Conservation (phyloP, 2,329 filamentous ascomycete genomes). For the Epichloe elymi region DNA sequence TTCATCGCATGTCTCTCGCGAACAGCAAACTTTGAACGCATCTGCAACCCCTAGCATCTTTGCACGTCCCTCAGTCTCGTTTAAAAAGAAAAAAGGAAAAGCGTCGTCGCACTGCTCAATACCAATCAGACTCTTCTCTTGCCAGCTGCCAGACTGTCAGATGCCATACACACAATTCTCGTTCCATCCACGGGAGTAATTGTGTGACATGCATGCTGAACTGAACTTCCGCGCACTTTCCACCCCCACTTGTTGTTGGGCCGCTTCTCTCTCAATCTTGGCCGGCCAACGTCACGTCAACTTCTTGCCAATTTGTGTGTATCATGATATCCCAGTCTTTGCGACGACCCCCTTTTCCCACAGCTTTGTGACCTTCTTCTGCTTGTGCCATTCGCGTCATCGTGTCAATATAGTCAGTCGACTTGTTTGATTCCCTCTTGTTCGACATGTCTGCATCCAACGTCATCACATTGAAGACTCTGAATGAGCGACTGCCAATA, state of each 20-base stretch:
- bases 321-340: neutral
- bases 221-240: neutral
- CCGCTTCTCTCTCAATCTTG: neutral
- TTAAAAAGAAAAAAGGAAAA: no score
- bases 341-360: neutral
- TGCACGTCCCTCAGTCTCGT: no score
- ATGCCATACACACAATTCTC: no score
- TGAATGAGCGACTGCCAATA: slow-evolving; percentile 32
- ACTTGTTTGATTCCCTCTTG: neutral
- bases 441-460: slow-evolving; percentile 22
- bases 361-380: neutral
- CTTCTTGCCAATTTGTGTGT: neutral
- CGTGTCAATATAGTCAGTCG: neutral
- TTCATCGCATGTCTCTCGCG: no score
- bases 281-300: neutral
- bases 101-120: no score
- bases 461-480: slow-evolving; percentile 39
- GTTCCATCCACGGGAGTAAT: no score
- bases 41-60: no score
- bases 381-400: neutral
- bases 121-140: no score
- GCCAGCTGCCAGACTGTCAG: no score
- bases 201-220: no score
- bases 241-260: slow-evolving; percentile 3
- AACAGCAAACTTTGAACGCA: no score